Conservation (phyloP, 228 moss, liverwort and hornwort species). For the Sphagnum fallax region DNA sequence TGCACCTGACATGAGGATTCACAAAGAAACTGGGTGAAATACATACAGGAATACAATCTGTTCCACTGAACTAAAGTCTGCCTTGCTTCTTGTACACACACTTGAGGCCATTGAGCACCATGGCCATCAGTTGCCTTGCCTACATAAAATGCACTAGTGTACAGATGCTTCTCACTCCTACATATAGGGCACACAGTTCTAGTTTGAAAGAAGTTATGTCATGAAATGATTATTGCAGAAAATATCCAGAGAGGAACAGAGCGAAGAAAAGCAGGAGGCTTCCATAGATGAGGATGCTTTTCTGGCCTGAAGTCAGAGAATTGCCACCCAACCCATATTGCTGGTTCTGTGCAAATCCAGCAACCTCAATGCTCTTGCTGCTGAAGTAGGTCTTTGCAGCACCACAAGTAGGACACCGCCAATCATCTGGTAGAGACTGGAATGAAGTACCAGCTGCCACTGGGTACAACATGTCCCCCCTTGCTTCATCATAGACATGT, state of each 20-base stretch:
- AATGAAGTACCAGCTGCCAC: conserved; percentile 63
- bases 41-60: too few species aligned
- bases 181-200: too few species aligned
- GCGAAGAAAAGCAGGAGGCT: conserved; percentile 61
- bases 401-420: conserved; percentile 94
- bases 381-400: conserved; percentile 68
- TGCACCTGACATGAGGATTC: too few species aligned
- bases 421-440: conserved; percentile 67
- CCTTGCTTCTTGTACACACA: too few species aligned
- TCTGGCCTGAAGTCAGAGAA: conserved; percentile 74
- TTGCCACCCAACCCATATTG: conserved; percentile 86
- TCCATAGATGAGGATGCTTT: conserved; percentile 89
- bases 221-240: conserved; percentile 48
- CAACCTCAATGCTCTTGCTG: conserved; percentile 86
- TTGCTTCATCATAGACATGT: conserved; percentile 50
- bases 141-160: too few species aligned
- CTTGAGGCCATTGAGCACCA: too few species aligned
- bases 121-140: too few species aligned
- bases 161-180: too few species aligned
- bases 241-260: conserved; percentile 87
- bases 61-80: too few species aligned
- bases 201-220: too few species aligned
- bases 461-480: conserved; percentile 63
- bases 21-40: too few species aligned
- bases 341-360: conserved; percentile 95